Conservation (phyloP, 116 monocot genomes). For the Dioscorea cayenensis region DNA sequence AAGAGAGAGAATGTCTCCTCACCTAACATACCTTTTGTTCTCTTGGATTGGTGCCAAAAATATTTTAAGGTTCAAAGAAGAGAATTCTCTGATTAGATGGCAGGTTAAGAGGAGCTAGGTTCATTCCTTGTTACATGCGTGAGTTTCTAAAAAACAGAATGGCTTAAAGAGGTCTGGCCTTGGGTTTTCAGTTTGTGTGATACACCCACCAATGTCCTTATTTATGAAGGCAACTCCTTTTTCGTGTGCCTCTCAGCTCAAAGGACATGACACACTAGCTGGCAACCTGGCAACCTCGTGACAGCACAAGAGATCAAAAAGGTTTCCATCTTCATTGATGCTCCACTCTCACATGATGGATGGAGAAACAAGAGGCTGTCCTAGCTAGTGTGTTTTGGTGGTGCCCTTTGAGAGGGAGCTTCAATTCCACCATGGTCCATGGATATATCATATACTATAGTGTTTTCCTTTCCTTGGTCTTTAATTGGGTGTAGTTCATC, state of each 20-base stretch:
- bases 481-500: too few relatives aligned
- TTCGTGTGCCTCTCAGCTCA: background rate
- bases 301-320: slow-evolving; percentile 3
- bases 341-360: background rate
- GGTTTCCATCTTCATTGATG: background rate
- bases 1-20: background rate
- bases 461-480: too few relatives aligned
- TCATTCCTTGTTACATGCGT: background rate
- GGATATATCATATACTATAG: too few relatives aligned
- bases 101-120: background rate
- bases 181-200: background rate
- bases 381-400: too few relatives aligned
- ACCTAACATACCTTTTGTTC: background rate
- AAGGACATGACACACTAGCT: slow-evolving; percentile 2
- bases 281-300: slow-evolving; percentile 1
- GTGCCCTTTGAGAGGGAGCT: slow-evolving; percentile 1
- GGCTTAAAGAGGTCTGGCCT: too few relatives aligned
- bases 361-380: background rate
- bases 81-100: background rate
- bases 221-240: background rate
- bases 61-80: background rate
- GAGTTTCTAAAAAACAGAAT: too few relatives aligned
- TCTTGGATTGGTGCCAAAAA: background rate
- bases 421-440: background rate
- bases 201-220: background rate